A percentile compares a stretch with the other conserved stretches of the same genome.
phyloP scores from a whole-genome alignment of 495 filamentous ascomycete species.

The Penicillium macrosclerotiorum region DNA sequence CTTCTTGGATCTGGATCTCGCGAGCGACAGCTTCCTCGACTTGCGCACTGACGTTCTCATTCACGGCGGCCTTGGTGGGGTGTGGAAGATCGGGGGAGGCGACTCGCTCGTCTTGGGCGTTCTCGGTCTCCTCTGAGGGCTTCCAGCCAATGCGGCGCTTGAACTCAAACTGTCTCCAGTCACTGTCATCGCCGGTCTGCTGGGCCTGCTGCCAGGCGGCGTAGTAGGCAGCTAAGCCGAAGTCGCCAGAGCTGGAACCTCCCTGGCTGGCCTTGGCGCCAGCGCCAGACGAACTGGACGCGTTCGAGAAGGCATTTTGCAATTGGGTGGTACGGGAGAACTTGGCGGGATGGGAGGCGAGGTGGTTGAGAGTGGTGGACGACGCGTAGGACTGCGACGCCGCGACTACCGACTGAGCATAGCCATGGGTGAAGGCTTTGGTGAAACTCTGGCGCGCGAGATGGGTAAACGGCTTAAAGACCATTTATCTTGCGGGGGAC shows the following conservation, averaged over 20 bases:
- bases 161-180: conserved; percentile 91
- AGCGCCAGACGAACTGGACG: conserved; percentile 44
- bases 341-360: conserved; percentile 52
- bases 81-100: conserved; percentile 38
- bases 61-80: conserved; percentile 57
- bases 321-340: conserved; percentile 65
- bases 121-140: conserved; percentile 54
- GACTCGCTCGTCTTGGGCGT: conserved; percentile 34
- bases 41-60: conserved; percentile 54
- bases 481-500: conserved; percentile 68
- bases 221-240: conserved; percentile 79
- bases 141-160: conserved; percentile 85
- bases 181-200: conserved; percentile 66
- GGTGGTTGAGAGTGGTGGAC: conserved; percentile 55
- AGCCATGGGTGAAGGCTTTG: conserved; percentile 95
- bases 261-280: conserved; percentile 47
- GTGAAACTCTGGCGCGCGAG: conserved; percentile 95
- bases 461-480: conserved; percentile 78
- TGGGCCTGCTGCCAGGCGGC: conserved; percentile 82
- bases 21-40: conserved; percentile 65
- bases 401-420: conserved; percentile 95
- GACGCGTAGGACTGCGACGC: conserved; percentile 88
- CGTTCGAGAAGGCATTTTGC: conserved; percentile 70
- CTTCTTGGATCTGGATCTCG: conserved; percentile 54
- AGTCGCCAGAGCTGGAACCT: conserved; percentile 43